These are phyloP conservation scores for Tylopilus sp. DNA, from an alignment of 768 basidiomycete genomes.

Conservation along the genomic window DNA sequence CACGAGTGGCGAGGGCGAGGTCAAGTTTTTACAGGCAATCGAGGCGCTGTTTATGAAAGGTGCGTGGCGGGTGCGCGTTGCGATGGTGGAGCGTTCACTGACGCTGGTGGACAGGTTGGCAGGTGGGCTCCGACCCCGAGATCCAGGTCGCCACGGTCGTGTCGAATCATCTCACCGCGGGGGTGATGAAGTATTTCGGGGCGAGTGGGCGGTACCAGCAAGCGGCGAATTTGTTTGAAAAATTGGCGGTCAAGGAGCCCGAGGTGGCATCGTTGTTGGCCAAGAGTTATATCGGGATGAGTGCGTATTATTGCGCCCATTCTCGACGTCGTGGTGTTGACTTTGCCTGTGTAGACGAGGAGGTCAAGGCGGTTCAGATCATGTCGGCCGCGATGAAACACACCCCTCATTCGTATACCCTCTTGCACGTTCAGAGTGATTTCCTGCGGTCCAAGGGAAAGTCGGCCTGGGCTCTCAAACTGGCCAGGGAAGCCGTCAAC, in stretches of 20 bases:
- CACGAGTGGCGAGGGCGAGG: conserved; percentile 81
- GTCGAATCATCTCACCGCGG: conserved; percentile 94
- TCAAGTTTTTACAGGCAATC: conserved; percentile 86
- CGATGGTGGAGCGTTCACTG: background rate
- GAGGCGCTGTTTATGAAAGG: conserved; percentile 89
- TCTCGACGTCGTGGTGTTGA: background rate
- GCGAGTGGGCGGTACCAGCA: conserved; percentile 84
- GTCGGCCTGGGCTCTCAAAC: conserved; percentile 82
- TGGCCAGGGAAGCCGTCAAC: conserved; percentile 94
- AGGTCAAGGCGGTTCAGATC: conserved; percentile 96
- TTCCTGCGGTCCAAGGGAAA: conserved; percentile 86
- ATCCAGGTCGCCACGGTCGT: conserved; percentile 97
- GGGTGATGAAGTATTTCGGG: conserved; percentile 95
- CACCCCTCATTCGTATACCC: conserved; percentile 89
- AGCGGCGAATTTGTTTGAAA: conserved; percentile 93
- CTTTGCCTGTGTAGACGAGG: conserved; percentile 67
- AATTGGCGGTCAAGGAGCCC: conserved; percentile 77
- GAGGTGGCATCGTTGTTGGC: conserved; percentile 89
- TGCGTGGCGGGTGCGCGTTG: conserved; percentile 14
- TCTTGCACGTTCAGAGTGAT: conserved; percentile 93
- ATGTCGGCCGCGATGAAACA: conserved; percentile 79
- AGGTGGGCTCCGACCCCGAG: conserved; percentile 97
- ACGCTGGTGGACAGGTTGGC: conserved; percentile 68
- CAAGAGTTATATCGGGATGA: conserved; percentile 93
- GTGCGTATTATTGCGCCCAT: conserved; percentile 45